These are phyloP conservation scores for Helicostylum pulchrum DNA, from an alignment of 192 early-diverging fungal species.

Conservation along the genomic window DNA sequence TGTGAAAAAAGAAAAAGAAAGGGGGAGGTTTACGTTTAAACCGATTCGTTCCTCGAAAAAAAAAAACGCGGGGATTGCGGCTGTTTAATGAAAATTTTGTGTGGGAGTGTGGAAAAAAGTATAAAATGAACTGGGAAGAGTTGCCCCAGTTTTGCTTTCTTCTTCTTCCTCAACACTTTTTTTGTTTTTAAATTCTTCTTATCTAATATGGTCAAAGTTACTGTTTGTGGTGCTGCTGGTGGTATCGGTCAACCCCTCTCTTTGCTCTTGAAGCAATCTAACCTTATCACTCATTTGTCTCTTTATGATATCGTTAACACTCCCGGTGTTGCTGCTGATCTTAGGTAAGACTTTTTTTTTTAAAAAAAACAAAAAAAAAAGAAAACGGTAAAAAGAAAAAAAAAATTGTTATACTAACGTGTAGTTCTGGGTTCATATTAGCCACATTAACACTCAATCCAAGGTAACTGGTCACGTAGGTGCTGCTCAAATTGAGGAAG, in stretches of 20 bases:
- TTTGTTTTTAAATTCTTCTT: slow-evolving; percentile 12
- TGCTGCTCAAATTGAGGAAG: slow-evolving; percentile 59
- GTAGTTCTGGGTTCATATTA: slow-evolving; percentile 11
- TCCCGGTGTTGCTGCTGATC: slow-evolving; percentile 94
- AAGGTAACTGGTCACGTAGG: slow-evolving; percentile 61
- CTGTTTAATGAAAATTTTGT: background rate
- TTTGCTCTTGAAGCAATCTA: slow-evolving; percentile 89
- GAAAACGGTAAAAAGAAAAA: background rate
- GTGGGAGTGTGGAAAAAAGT: background rate
- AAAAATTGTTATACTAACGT: no score
- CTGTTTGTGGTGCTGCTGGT: slow-evolving; percentile 78
- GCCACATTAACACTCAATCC: slow-evolving; percentile 34
- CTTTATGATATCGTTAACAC: slow-evolving; percentile 97
- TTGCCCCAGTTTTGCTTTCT: slow-evolving; percentile 4
- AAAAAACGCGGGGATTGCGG: slow-evolving; percentile 2
- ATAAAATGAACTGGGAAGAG: background rate
- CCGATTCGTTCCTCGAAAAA: background rate
- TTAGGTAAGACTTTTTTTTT: no score
- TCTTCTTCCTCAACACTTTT: slow-evolving; percentile 1
- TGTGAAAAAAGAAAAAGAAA: background rate
- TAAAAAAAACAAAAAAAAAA: slow-evolving; percentile 58
- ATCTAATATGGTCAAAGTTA: slow-evolving; percentile 49
- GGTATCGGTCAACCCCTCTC: slow-evolving; percentile 98
- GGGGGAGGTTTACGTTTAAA: no score
- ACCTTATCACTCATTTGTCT: slow-evolving; percentile 78